phyloP scores from a whole-genome alignment of 371 early-diverging fungal genomes.

The Mortierella sp. region DNA sequence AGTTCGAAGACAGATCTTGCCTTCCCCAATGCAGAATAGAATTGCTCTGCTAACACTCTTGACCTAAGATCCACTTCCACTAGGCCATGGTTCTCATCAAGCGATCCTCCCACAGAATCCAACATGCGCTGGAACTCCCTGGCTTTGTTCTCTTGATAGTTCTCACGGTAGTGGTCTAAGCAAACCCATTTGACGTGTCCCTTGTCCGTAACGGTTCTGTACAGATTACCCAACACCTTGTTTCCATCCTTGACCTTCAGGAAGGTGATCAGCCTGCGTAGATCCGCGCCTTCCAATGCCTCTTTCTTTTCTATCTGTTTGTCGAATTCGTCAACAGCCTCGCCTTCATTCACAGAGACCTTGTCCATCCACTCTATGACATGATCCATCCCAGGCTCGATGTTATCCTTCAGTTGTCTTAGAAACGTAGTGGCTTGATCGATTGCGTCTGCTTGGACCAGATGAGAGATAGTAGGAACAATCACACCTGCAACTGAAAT shows the following conservation, averaged over 20 bases:
- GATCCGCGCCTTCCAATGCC: constrained; percentile 27
- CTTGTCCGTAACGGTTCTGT: too few species aligned
- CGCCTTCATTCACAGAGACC: constrained; percentile 13
- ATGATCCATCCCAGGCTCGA: constrained; percentile 21
- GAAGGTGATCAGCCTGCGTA: constrained; percentile 13
- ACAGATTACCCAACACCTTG: constrained; percentile 18
- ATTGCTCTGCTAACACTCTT: constrained; percentile 4
- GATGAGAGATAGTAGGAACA: constrained; percentile 12
- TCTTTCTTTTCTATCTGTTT: constrained; percentile 2
- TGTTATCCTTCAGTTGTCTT: constrained; percentile 1
- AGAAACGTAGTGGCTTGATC: constrained; percentile 7
- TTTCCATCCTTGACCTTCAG: constrained; percentile 20
- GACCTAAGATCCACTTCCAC: constrained; percentile 10
- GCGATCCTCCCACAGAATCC: constrained; percentile 10
- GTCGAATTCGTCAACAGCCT: constrained; percentile 8
- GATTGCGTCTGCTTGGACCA: constrained; percentile 6
- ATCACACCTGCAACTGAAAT: constrained; percentile 10
- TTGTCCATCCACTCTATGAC: constrained; percentile 11
- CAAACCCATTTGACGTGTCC: too few species aligned
- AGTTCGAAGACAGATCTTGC: constrained; percentile 6
- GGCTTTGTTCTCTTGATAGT: background rate
- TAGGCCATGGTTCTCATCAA: background rate
- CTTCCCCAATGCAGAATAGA: constrained; percentile 9
- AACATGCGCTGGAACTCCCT: constrained; percentile 3
- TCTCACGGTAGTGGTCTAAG: too few species aligned